Evolutionary conservation across 371 early-diverging fungal species (phyloP), one percentile per base, ranked within the genome.

Genomic region (Mortierella sp.): DNA sequence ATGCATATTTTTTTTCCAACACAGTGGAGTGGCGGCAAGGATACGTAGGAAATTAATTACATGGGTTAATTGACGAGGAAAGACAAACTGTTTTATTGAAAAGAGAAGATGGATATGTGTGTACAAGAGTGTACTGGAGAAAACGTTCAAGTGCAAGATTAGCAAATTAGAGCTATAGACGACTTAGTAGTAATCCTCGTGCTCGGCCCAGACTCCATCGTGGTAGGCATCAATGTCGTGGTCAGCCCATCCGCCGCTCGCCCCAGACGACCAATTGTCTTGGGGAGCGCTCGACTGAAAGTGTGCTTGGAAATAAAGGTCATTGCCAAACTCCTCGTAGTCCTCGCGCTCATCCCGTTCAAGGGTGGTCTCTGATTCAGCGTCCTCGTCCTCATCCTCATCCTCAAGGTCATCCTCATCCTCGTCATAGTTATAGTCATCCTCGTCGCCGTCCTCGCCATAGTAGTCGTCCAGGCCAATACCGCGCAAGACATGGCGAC

Each of bases 381-480:
- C 71, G 26, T 75, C 78, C 3, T 74, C 74, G 40, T 71, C 75
- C 16, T 72, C 78, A 28, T 37, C 21, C 21, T 69, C 73, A 31
- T 11, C 44, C 46, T 51, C 73, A 31, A 37, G 9, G 2, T 44
- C 46, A 51, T 26, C 24, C 1, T 40, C 46, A 40, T 28, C 28
- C 11, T 53, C 28, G 1, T 40, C 54, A 0, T 57, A 34, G 40
- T 73, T 57, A 34, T 40, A 24, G 37, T 69, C 19, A 13, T 44
- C 50, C 10, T 50, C 50, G 51, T 55, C 70, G 21, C 26, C 40
- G 26, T 69, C 67, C 0, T 31, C 67, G 6, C 8, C 24, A 21
- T 72, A 53, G 40, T 44, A 13, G 71, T 50, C 57, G 26, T 40
- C 57, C 2, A 26, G 13, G 21, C 34, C 44, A 55, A 53, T 43